phyloP scores from a whole-genome alignment of 495 filamentous ascomycete genomes.

The Talaromyces nanjingensis region DNA sequence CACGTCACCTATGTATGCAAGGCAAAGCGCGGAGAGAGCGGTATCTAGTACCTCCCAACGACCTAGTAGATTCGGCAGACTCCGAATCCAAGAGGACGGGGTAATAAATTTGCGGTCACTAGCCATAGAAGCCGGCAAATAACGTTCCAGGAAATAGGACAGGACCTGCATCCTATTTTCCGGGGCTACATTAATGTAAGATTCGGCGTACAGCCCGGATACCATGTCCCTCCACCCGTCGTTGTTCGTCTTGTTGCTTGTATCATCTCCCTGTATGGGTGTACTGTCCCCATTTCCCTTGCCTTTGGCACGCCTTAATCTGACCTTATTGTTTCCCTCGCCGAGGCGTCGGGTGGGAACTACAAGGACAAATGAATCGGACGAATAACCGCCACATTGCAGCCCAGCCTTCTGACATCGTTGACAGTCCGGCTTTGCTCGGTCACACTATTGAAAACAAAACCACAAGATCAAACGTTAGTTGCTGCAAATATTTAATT shows the following conservation, averaged over 20 bases:
- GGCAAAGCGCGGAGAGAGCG: constrained; percentile 1
- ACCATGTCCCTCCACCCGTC: not conserved
- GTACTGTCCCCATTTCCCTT: not conserved
- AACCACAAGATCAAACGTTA: not conserved
- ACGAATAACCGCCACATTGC: constrained; percentile 18
- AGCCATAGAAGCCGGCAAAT: constrained; percentile 8
- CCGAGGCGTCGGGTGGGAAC: not conserved
- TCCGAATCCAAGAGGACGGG: constrained; percentile 4
- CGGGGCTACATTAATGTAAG: constrained; percentile 4
- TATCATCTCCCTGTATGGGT: not conserved
- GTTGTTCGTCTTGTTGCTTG: not conserved
- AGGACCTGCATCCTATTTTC: constrained; percentile 10
- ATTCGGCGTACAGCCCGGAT: too few relatives aligned
- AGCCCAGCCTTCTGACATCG: constrained; percentile 17
- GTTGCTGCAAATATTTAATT: too few relatives aligned
- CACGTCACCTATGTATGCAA: constrained; percentile 6
- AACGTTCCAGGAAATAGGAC: constrained; percentile 8
- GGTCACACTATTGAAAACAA: constrained; percentile 13
- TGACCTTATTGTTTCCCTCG: not conserved
- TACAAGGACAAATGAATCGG: constrained; percentile 7
- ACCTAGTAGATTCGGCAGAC: constrained; percentile 4
- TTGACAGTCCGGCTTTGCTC: constrained; percentile 17
- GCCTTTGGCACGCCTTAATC: not conserved
- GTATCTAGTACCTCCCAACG: constrained; percentile 7
- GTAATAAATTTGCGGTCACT: constrained; percentile 2